Evolutionary conservation across 805 yeast species (phyloP), one percentile per base, ranked within the genome.

Genomic region (Pichia paraexigua): DNA sequence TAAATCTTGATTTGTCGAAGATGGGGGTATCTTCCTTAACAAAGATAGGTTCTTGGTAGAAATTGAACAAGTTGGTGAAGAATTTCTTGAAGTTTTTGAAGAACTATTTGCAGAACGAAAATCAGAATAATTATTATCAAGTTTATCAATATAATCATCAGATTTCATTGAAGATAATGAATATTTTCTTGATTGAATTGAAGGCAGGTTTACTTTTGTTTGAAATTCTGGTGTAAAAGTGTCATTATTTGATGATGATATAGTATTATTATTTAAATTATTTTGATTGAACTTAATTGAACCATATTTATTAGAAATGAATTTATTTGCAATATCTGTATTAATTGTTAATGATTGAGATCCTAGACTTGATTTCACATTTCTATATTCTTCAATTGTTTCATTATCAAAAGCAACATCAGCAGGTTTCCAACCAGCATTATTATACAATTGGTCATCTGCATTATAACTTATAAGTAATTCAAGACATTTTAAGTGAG

Each of bases 381-480:
- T 61, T 37, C 68, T 65, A 55, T 75, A 76, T 41, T 69, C 64
- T 42, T 69, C 67, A 52, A 74, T 76, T 4, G 79, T 73, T 47
- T 80, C 79, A 58, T 71, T 74, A 20, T 82, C 77, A 43, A 73
- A 69, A 3, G 83, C 78, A 25, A 81, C 74, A 59, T 85, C 88
- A 13, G 73, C 66, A 1, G 91, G 87, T 22, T 69, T 72, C 81
- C 89, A 82, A 4, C 87, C 85, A n/a, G 73, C 73, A 15, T 67
- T 63, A 63, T 87, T 87, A 37, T 70, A 63, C 22, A 73, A 59
- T 22, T 71, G 66, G 40, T 74, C 74, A 53, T 80, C 77, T 1
- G 80, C 78, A 21, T 75, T 72, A 30, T 78, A 70, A 18, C 69
- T 71, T 0, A 83, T 64, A 43, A 86, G 66, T 35, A 83, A 62